Percentiles rank a stretch among this genome's conserved stretches.
Conservation (phyloP, 2,329 filamentous ascomycete genomes). For the Xylariales sp. region DNA sequence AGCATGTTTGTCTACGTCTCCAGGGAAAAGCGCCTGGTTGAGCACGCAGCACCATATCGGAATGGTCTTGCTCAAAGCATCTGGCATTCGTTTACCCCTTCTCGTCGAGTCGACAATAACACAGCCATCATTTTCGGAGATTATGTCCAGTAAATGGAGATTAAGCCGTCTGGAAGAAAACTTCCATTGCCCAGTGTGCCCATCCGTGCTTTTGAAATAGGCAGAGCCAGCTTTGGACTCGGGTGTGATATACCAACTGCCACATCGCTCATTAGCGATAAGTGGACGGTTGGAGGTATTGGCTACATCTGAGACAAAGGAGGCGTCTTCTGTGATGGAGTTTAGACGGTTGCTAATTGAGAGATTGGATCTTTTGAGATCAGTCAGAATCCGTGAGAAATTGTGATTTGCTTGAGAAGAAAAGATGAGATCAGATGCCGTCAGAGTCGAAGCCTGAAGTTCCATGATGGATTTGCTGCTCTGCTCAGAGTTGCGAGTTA, state of each 20-base stretch:
- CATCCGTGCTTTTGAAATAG: slow-evolving; percentile 98
- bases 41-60: slow-evolving; percentile 90
- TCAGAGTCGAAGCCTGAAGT: neutral
- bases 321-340: slow-evolving; percentile 73
- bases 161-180: slow-evolving; percentile 86
- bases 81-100: slow-evolving; percentile 89
- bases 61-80: slow-evolving; percentile 88
- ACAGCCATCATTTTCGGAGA: slow-evolving; percentile 65
- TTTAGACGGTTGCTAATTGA: slow-evolving; percentile 75
- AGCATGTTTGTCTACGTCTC: slow-evolving; percentile 30
- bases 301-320: slow-evolving; percentile 64
- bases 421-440: slow-evolving; percentile 43
- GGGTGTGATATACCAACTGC: slow-evolving; percentile 85
- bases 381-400: slow-evolving; percentile 64
- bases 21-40: slow-evolving; percentile 72
- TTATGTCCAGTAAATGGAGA: slow-evolving; percentile 68
- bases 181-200: slow-evolving; percentile 84
- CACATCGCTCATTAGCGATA: slow-evolving; percentile 90
- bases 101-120: slow-evolving; percentile 92
- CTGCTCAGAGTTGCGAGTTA: too few relatives aligned
- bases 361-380: slow-evolving; percentile 71
- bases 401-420: slow-evolving; percentile 53
- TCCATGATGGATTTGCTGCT: too few relatives aligned
- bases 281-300: slow-evolving; percentile 59
- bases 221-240: slow-evolving; percentile 63